Conservation (phyloP, 306 rosid genomes). For the Nissolia schottii region DNA sequence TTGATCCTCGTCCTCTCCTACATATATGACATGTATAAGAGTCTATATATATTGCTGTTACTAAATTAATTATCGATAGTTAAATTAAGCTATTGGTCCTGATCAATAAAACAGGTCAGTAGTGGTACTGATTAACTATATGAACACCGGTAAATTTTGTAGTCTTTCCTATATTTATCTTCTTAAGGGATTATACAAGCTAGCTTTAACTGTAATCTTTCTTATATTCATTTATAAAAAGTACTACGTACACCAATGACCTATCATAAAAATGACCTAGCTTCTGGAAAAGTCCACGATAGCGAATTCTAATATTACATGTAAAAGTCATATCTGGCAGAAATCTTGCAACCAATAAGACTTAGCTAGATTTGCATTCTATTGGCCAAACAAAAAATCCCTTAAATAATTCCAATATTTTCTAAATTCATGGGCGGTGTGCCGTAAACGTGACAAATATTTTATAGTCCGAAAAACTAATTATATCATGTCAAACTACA, state of each 20-base stretch:
- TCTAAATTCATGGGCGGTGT: constrained; percentile 13
- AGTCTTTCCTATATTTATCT: not conserved
- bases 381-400: not conserved
- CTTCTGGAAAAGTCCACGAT: not conserved
- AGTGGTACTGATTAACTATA: not conserved
- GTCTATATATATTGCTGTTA: too few species aligned
- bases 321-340: not conserved
- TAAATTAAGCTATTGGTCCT: not conserved
- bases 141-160: not conserved
- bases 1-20: not conserved
- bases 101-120: not conserved
- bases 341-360: not conserved
- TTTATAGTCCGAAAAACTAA: not conserved
- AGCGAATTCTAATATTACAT: not conserved
- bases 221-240: not conserved
- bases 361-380: not conserved
- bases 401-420: not conserved
- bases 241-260: too few species aligned
- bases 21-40: not conserved
- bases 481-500: not conserved
- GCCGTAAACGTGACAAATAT: not conserved
- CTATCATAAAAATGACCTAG: not conserved
- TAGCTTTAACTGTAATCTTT: not conserved
- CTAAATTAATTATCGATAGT: not conserved
- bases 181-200: not conserved